Percentiles rank a stretch among this genome's conserved stretches.
phyloP scores from a whole-genome alignment of 257 asterid species.

The Solanum bukasovii region DNA sequence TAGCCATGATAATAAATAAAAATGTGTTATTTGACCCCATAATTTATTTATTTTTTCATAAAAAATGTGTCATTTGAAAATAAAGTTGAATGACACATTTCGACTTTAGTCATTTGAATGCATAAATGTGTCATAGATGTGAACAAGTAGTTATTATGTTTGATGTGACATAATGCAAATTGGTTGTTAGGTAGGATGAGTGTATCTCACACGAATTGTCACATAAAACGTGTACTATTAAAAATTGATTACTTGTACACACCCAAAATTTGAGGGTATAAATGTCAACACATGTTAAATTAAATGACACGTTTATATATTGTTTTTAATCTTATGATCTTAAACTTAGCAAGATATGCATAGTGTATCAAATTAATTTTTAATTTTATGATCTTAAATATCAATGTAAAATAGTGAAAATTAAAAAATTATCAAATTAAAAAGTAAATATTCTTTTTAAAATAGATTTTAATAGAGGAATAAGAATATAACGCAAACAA shows the following conservation, averaged over 20 bases:
- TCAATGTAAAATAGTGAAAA: background rate
- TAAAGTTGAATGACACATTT: background rate
- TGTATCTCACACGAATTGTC: background rate
- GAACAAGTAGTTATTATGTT: background rate
- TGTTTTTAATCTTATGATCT: too few species aligned
- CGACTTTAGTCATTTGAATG: background rate
- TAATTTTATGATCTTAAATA: too few species aligned
- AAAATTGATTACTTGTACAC: background rate
- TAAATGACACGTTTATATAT: background rate
- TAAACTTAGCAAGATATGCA: too few species aligned
- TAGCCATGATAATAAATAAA: background rate
- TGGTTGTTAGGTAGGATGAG: too few species aligned
- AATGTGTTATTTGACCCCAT: background rate
- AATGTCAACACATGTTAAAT: too few species aligned
- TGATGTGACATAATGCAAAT: background rate
- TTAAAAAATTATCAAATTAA: too few species aligned
- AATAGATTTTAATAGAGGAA: background rate
- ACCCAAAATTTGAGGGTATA: background rate
- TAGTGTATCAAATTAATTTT: background rate
- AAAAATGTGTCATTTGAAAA: background rate
- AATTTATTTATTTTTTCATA: too few species aligned
- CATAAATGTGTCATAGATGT: too few species aligned
- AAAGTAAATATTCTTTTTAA: too few species aligned
- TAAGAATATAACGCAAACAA: background rate
- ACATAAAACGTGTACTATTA: background rate